Base-by-base conservation (phyloP, 139 green algal genomes). In the Tetradesmus lagerheimii region DNA sequence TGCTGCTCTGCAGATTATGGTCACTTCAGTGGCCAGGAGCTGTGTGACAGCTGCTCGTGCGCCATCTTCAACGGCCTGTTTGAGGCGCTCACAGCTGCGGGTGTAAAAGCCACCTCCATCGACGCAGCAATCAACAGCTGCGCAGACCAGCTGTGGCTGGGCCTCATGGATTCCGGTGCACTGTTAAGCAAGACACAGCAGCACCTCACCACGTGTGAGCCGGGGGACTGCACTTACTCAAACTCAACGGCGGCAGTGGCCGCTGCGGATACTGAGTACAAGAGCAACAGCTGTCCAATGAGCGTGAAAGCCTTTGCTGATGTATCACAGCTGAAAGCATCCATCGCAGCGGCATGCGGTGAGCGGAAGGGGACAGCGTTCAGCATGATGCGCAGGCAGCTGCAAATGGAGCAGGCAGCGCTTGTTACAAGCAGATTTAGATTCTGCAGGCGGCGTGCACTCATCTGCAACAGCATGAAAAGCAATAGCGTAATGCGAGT, bases 51-150 rank as follows among this genome's bases (percentile, higher is more conserved):
- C 57, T 71, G 57, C 23, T 71, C 57, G 20, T 71, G 57, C 31
- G 57, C 57, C 57, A 71, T 71, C 57, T 71, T 71, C 57, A 71
- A 71, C 57, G 57, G 57, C 57, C 57, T 71, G 57, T 71, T 71
- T 31, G 57, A 71, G 57, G 57, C 57, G 3, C 57, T 71, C 57
- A 71, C 23, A 31, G 57, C 57, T 31, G 57, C 57, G 11, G 57
- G 57, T 23, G 57, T 71, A 4, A 71, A 71, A 4, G 2, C 16
- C 23, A 31, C 57, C 20, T 71, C 57, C 20, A 31, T 71, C 23
- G 57, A 71, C 25, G 16, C 57, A 71, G 57, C 57, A 2, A 71
- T 71, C 57, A 71, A 71, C 57, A 71, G 57, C 57, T 71, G 57
- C 57, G 57, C 57, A 71, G 57, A 71, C 25, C 23, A n/a, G 25